Conservation (phyloP, 2,329 filamentous ascomycete genomes). For the Aspergillus nomiae region DNA sequence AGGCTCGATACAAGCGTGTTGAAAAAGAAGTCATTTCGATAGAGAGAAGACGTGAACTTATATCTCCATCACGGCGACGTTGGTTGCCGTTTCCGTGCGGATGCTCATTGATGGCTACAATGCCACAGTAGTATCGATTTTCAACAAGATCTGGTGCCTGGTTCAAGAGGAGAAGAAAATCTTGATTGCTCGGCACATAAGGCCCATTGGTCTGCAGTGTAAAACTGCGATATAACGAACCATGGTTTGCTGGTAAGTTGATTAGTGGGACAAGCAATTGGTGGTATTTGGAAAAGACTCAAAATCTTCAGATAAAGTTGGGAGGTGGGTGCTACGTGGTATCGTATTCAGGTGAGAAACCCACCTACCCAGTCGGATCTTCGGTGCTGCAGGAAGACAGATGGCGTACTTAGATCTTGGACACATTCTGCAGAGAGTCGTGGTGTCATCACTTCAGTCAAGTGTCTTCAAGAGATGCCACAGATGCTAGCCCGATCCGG, state of each 20-base stretch:
- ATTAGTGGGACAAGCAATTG: conserved; percentile 11
- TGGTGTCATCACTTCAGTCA: conserved; percentile 18
- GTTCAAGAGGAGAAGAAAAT: conserved; percentile 15
- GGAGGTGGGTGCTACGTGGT: conserved; percentile 31
- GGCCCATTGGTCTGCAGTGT: conserved; percentile 22
- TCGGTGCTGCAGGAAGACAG: background rate
- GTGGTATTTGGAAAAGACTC: conserved; percentile 7
- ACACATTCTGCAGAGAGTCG: conserved; percentile 3
- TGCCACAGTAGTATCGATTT: conserved; percentile 32
- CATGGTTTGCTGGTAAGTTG: conserved; percentile 23
- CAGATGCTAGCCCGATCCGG: background rate
- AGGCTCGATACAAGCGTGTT: conserved; percentile 14
- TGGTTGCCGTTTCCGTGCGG: conserved; percentile 17
- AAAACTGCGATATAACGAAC: conserved; percentile 13
- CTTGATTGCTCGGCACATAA: conserved; percentile 2
- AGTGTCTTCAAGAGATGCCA: background rate
- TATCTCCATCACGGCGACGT: conserved; percentile 21
- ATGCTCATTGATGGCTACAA: conserved; percentile 20
- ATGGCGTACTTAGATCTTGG: background rate
- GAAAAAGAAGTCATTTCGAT: conserved; percentile 3
- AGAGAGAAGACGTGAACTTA: conserved; percentile 24
- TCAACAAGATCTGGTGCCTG: conserved; percentile 15
- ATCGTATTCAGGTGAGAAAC: conserved; percentile 23
- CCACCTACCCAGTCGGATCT: conserved; percentile 16
- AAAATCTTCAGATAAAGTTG: conserved; percentile 9